Evolutionary conservation across 1,284 basidiomycete species (phyloP).

Genomic region (Wallemia ichthyophaga): DNA sequence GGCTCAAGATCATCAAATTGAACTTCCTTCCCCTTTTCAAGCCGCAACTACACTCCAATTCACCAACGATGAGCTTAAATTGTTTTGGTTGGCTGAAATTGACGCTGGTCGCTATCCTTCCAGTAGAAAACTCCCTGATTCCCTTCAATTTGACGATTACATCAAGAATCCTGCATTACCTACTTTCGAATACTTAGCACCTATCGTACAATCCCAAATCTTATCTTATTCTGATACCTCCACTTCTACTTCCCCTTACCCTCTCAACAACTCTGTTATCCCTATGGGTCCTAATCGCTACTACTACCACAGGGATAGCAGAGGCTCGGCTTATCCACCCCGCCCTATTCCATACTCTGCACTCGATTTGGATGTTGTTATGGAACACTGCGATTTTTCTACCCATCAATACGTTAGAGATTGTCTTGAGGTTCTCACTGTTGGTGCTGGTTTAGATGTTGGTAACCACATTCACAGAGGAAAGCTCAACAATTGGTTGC

Average conservation of each 20-base stretch:
- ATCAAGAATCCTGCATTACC: constrained; percentile 16
- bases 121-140: neutral
- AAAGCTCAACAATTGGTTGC: constrained; percentile 29
- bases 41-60: neutral
- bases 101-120: neutral
- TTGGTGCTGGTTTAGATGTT: constrained; percentile 34
- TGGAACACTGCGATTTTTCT: constrained; percentile 63
- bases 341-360: constrained; percentile 50
- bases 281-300: constrained; percentile 34
- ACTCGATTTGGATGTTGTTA: constrained; percentile 53
- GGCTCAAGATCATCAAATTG: neutral
- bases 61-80: neutral
- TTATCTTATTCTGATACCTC: constrained; percentile 6
- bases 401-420: constrained; percentile 34
- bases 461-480: constrained; percentile 27
- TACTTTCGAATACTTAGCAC: constrained; percentile 15
- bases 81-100: neutral
- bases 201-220: constrained; percentile 12
- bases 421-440: constrained; percentile 36
- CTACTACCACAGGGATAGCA: constrained; percentile 36
- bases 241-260: constrained; percentile 4
- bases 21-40: neutral
- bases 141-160: neutral
- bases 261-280: constrained; percentile 9
- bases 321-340: constrained; percentile 25